phyloP scores from a whole-genome alignment of 2,329 filamentous ascomycete genomes.

The Sporothrix protearum region DNA sequence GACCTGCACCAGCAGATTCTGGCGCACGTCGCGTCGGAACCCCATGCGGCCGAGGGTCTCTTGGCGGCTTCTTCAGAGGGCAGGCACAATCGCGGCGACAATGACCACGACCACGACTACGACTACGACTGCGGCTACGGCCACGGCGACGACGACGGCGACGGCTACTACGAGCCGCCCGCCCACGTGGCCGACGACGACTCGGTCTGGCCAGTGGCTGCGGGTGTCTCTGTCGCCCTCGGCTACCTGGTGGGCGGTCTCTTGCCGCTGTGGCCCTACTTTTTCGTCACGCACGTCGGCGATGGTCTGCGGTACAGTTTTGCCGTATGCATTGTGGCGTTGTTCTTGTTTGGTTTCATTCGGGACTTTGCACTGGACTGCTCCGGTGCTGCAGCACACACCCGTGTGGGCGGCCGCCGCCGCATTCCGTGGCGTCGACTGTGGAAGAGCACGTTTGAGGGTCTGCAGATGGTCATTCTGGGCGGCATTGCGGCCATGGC shows the following conservation, averaged over 20 bases:
- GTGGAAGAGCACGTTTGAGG: constrained; percentile 31
- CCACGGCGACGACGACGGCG: constrained; percentile 10
- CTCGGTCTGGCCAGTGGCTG: constrained; percentile 28
- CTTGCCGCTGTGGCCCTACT: constrained; percentile 35
- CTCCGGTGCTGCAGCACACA: neutral
- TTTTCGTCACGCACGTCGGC: constrained; percentile 32
- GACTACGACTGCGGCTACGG: neutral
- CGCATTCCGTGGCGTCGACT: constrained; percentile 30
- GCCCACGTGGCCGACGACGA: constrained; percentile 16
- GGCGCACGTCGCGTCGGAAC: constrained; percentile 24
- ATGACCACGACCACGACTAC: neutral
- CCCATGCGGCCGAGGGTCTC: constrained; percentile 15
- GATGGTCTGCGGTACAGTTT: constrained; percentile 37
- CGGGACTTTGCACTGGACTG: constrained; percentile 31
- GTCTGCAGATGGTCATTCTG: constrained; percentile 35
- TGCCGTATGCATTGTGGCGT: constrained; percentile 33
- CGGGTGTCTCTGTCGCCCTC: constrained; percentile 32
- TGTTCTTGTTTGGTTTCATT: constrained; percentile 35
- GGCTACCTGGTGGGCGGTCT: constrained; percentile 35
- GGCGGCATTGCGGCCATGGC: constrained; percentile 34
- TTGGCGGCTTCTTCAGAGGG: neutral
- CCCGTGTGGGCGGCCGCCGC: neutral
- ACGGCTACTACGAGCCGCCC: constrained; percentile 17
- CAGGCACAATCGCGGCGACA: neutral
- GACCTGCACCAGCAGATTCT: constrained; percentile 28